phyloP scores from a whole-genome alignment of 2,329 filamentous ascomycete species.

The Setomelanomma holmii region DNA sequence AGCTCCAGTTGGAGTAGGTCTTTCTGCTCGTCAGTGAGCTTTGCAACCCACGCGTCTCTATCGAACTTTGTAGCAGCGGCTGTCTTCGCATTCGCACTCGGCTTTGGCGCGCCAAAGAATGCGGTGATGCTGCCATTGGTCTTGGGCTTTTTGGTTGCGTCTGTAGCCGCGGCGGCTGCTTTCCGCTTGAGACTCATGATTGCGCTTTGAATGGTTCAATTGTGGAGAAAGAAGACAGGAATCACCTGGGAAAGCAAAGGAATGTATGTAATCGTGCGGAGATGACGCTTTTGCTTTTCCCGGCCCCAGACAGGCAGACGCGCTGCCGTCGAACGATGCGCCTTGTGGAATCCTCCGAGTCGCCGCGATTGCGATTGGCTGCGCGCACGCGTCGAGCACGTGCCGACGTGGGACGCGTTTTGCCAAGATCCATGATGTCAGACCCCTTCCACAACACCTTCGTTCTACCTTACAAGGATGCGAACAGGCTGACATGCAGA shows the following conservation, averaged over 20 bases:
- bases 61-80: constrained; percentile 66
- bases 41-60: constrained; percentile 87
- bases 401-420: constrained; percentile 21
- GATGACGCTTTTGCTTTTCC: constrained; percentile 10
- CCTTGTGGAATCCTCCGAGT: constrained; percentile 4
- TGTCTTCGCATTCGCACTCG: constrained; percentile 34
- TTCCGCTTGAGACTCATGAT: constrained; percentile 61
- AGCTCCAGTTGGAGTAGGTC: constrained; percentile 87
- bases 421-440: constrained; percentile 25
- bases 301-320: constrained; percentile 18
- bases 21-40: constrained; percentile 81
- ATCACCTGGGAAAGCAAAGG: background rate
- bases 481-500: constrained; percentile 21
- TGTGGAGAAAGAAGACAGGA: background rate
- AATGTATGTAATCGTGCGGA: background rate
- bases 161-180: constrained; percentile 53
- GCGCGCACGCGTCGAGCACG: constrained; percentile 3
- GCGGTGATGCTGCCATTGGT: constrained; percentile 81
- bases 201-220: constrained; percentile 5
- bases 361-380: constrained; percentile 27
- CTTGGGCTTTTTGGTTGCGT: constrained; percentile 59
- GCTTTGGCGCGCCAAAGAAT: constrained; percentile 77
- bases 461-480: constrained; percentile 17
- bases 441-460: background rate
- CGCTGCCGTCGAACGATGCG: constrained; percentile 17